phyloP scores from a whole-genome alignment of 805 yeast species.

The Starmera pachycereana region DNA sequence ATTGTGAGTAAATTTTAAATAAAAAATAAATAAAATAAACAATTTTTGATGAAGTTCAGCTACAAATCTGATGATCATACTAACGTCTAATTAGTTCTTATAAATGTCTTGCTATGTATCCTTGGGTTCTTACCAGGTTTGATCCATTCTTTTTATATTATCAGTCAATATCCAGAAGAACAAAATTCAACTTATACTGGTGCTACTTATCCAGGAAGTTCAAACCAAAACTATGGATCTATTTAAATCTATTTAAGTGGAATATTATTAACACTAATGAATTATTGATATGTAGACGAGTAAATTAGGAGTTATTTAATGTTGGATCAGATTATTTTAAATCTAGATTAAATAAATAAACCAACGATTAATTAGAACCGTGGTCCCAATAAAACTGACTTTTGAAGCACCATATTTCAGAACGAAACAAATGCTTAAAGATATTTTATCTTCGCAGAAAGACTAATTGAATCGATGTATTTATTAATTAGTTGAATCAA shows the following conservation, averaged over 20 bases:
- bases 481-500: no score
- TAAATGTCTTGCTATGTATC: conserved; percentile 49
- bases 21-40: background rate
- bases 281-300: no score
- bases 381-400: background rate
- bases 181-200: conserved; percentile 13
- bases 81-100: conserved; percentile 24
- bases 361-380: background rate
- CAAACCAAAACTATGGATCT: conserved; percentile 14
- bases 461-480: conserved; percentile 22
- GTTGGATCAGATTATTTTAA: background rate
- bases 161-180: conserved; percentile 41
- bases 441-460: conserved; percentile 19
- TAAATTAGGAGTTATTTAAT: background rate
- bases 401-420: background rate
- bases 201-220: conserved; percentile 7
- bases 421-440: background rate
- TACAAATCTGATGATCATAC: background rate
- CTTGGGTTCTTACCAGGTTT: conserved; percentile 65
- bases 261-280: background rate
- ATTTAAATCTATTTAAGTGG: conserved; percentile 7
- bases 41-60: background rate
- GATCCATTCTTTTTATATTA: conserved; percentile 58
- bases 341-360: no score
- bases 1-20: conserved; percentile 24